Percentiles rank a stretch among this genome's conserved stretches.
Evolutionary conservation across 805 yeast species (phyloP).

Genomic region (Phaffomyces antillensis): DNA sequence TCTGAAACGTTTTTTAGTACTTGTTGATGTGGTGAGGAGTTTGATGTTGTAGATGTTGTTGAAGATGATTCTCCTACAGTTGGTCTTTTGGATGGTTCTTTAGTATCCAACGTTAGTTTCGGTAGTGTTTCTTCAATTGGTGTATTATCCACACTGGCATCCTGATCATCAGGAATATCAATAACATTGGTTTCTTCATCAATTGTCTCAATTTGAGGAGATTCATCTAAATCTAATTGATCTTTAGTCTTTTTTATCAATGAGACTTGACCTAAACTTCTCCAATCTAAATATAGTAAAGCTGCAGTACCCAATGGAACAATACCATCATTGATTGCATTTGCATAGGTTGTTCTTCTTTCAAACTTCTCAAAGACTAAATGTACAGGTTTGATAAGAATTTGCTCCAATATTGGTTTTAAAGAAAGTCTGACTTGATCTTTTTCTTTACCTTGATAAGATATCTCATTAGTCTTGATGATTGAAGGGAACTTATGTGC

Average conservation of each 20-base stretch:
- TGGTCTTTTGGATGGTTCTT: neutral
- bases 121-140: neutral
- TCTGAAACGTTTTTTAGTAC: neutral
- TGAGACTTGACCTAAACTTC: conserved; percentile 50
- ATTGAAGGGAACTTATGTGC: conserved; percentile 30
- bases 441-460: neutral
- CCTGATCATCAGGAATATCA: neutral
- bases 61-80: neutral
- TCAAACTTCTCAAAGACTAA: conserved; percentile 53
- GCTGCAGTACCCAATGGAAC: conserved; percentile 93
- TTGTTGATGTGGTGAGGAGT: neutral
- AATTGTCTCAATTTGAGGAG: neutral
- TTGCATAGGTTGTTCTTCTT: conserved; percentile 80
- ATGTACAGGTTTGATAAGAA: conserved; percentile 74
- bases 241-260: neutral
- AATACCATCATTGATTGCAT: conserved; percentile 87
- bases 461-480: conserved; percentile 6
- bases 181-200: neutral
- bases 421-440: conserved; percentile 16
- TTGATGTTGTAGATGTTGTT: neutral
- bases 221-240: too few relatives aligned
- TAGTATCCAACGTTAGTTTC: neutral
- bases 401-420: conserved; percentile 63
- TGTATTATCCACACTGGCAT: neutral
- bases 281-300: conserved; percentile 78